Base-by-base conservation (phyloP, 163 green algal species). In the Coccomyxa subellipsoidea region DNA sequence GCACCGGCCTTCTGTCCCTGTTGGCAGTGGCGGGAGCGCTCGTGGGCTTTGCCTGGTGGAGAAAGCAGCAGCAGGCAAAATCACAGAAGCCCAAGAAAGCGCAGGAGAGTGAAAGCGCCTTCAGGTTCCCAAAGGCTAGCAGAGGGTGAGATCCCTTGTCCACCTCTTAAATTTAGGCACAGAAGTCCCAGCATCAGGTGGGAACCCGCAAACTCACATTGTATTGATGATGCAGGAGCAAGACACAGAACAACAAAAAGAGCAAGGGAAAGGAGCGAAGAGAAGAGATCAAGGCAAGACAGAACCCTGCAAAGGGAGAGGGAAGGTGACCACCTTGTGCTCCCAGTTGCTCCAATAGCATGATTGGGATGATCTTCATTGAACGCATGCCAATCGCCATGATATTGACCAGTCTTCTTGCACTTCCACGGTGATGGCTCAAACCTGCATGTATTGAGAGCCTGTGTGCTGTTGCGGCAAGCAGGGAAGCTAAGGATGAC, bases 271-370 rank as follows among this genome's bases (percentile, higher is more conserved):
- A 73, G 66, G 66, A 73, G 29, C 31, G 66, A 23, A 27, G n/a
- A 73, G 66, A 73, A 34, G 66, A 73, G 66, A 36, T 73, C 27
- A 73, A 73, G 66, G 66, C 66, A 18, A 73, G 66, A 34, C 66
- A 73, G 8, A 32, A 73, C 66, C 27, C 27, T 32, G 66, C 66
- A 73, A 34, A 4, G 18, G 66, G 66, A 73, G 29, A 32, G 27
- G 29, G n/a, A 73, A 73, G 66, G 29, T 34, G 2, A 73, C 12
- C 12, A 29, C 12, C 47, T 29, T 66, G 47, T 66, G 12, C 32
- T 34, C 18, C 2, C 66, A 36, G 4, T 36, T 73, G 15, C 1
- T 23, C 66, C 2, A 36, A 72, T 32, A 72, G 9, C 66, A 73
- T 36, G n/a, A 73, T 36, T 73, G 66, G 31, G 5, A 8, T 36